These are phyloP conservation scores for Waltergamsia citrina DNA, from an alignment of 2,329 filamentous ascomycete genomes.

Conservation along the genomic window DNA sequence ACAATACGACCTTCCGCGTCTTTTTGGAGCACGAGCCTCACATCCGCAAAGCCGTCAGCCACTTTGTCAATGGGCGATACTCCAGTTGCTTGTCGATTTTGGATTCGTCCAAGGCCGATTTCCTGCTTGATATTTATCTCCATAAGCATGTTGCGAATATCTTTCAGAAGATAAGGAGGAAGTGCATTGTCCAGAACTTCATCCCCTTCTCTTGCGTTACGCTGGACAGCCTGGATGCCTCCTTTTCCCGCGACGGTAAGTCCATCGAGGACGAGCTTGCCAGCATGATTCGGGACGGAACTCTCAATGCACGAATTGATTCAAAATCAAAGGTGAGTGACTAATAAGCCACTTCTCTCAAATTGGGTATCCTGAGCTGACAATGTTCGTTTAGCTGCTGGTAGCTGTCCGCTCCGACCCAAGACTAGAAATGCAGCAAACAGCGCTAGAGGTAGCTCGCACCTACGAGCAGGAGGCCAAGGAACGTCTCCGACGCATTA, in stretches of 20 bases:
- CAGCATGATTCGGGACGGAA: constrained; percentile 63
- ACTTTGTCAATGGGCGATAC: constrained; percentile 88
- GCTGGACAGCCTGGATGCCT: constrained; percentile 64
- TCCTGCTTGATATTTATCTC: constrained; percentile 82
- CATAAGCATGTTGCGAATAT: constrained; percentile 62
- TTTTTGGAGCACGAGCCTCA: constrained; percentile 92
- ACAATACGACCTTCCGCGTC: constrained; percentile 70
- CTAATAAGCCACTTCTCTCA: background rate
- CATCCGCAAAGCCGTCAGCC: constrained; percentile 79
- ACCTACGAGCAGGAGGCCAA: constrained; percentile 68
- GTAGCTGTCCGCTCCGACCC: constrained; percentile 60
- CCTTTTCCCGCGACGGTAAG: constrained; percentile 58
- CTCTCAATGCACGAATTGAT: constrained; percentile 73
- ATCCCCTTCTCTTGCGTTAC: constrained; percentile 84
- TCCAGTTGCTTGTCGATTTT: constrained; percentile 75
- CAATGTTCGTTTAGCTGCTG: constrained; percentile 43
- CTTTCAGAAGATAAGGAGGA: constrained; percentile 69
- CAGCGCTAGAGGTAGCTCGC: constrained; percentile 57
- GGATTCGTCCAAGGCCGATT: constrained; percentile 73
- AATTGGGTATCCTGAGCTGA: background rate
- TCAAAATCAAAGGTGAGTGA: constrained; percentile 61
- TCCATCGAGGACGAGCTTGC: constrained; percentile 68
- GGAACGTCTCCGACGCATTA: constrained; percentile 69
- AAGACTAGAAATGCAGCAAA: constrained; percentile 59
- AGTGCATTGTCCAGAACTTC: constrained; percentile 91